phyloP scores from a whole-genome alignment of 768 basidiomycete genomes.

The Guyanaporus albipodus region DNA sequence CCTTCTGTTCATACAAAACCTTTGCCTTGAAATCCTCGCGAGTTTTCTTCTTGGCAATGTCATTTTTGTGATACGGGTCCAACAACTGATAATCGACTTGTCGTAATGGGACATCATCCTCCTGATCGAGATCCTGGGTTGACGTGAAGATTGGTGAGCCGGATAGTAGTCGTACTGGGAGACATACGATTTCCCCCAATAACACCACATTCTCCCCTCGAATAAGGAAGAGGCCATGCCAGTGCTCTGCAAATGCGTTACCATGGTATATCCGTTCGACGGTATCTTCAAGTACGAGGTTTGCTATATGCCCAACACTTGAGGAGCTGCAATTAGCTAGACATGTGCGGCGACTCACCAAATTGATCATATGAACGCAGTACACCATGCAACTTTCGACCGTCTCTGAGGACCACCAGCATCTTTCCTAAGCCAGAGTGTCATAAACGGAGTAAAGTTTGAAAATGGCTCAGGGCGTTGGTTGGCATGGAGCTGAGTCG shows the following conservation, averaged over 20 bases:
- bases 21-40: constrained; percentile 83
- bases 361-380: constrained; percentile 98
- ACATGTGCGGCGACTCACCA: constrained; percentile 49
- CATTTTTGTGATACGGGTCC: constrained; percentile 67
- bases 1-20: constrained; percentile 76
- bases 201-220: constrained; percentile 98
- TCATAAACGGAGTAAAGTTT: constrained; percentile 25
- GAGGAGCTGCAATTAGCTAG: neutral
- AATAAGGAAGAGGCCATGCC: constrained; percentile 88
- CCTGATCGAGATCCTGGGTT: constrained; percentile 81
- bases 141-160: constrained; percentile 6
- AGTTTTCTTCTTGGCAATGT: constrained; percentile 68
- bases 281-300: constrained; percentile 94
- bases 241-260: constrained; percentile 82
- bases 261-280: constrained; percentile 93
- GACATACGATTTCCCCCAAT: constrained; percentile 90
- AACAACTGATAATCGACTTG: constrained; percentile 71
- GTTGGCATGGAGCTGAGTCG: constrained; percentile 44
- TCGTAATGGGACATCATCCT: constrained; percentile 80
- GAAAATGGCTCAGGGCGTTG: constrained; percentile 43
- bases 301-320: constrained; percentile 62
- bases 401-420: constrained; percentile 94
- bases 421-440: constrained; percentile 79
- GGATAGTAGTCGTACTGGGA: constrained; percentile 2
- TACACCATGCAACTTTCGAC: constrained; percentile 93